These are phyloP conservation scores for Clitoria ternatea DNA, from an alignment of 306 rosid genomes.

Conservation along the genomic window DNA sequence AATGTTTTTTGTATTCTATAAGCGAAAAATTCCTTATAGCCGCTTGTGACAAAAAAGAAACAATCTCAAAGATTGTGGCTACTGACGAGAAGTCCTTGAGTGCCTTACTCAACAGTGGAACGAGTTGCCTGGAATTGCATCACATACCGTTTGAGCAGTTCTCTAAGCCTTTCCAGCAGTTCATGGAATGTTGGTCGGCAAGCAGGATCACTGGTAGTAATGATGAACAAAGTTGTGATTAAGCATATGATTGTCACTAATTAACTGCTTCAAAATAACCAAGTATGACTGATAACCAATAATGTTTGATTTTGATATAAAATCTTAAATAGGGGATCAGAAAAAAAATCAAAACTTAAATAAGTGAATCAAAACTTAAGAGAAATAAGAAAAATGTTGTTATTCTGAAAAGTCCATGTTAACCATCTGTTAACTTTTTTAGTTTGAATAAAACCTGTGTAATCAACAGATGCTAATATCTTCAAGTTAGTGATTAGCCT, in stretches of 20 bases:
- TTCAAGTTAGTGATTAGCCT: not conserved
- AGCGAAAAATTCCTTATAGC: slow-evolving; percentile 20
- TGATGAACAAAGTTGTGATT: slow-evolving; percentile 20
- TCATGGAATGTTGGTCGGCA: slow-evolving; percentile 77
- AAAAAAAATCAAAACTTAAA: slow-evolving; percentile 2
- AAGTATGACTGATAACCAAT: not conserved
- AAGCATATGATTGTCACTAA: not conserved
- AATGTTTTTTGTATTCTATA: slow-evolving; percentile 8
- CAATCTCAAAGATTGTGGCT: slow-evolving; percentile 6
- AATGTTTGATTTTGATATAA: not conserved
- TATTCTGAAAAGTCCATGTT: not conserved
- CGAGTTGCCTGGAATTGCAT: slow-evolving; percentile 81
- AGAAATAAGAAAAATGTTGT: not conserved
- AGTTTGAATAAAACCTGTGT: not conserved
- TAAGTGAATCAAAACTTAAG: not conserved
- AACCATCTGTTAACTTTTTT: not conserved
- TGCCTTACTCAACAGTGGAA: slow-evolving; percentile 41
- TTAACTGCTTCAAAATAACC: not conserved
- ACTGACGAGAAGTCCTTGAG: slow-evolving; percentile 51
- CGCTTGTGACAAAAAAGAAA: slow-evolving; percentile 26
- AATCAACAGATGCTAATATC: not conserved
- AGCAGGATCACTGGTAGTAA: slow-evolving; percentile 64
- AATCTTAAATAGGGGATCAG: too few species aligned
- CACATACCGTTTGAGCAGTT: slow-evolving; percentile 55
- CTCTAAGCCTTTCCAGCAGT: slow-evolving; percentile 68